phyloP scores from a whole-genome alignment of 306 rosid species.

The Medicago ruthenica region DNA sequence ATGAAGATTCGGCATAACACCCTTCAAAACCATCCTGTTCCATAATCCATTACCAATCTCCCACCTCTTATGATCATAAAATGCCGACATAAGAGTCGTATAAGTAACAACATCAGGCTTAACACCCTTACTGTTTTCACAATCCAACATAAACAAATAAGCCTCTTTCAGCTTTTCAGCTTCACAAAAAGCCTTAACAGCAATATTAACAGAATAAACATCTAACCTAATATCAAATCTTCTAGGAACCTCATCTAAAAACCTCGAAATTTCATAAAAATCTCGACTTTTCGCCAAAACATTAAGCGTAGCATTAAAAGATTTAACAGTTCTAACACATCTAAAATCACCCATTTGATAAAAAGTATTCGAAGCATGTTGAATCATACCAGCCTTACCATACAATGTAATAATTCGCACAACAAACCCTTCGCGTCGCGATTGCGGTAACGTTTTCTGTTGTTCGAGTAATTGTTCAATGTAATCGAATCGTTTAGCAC shows the following conservation, averaged over 20 bases:
- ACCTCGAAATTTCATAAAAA: constrained; percentile 44
- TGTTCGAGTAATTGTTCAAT: constrained; percentile 70
- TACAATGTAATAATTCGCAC: constrained; percentile 70
- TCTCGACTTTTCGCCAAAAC: constrained; percentile 59
- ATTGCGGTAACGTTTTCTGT: constrained; percentile 74
- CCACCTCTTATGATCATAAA: constrained; percentile 54
- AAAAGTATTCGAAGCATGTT: constrained; percentile 68
- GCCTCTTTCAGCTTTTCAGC: constrained; percentile 52
- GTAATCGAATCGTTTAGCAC: constrained; percentile 74
- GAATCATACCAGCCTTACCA: constrained; percentile 75
- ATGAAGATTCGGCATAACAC: constrained; percentile 66
- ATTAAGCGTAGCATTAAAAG: constrained; percentile 70
- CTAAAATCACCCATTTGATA: constrained; percentile 60
- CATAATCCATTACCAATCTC: constrained; percentile 80
- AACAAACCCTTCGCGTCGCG: constrained; percentile 77
- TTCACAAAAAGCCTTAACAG: constrained; percentile 65
- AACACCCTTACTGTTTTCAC: constrained; percentile 57
- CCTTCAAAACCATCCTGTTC: constrained; percentile 76
- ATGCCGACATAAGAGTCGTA: constrained; percentile 71
- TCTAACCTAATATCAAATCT: constrained; percentile 59
- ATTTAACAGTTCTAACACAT: constrained; percentile 69
- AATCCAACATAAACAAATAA: constrained; percentile 59
- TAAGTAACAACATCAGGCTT: constrained; percentile 73
- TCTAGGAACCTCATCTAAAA: constrained; percentile 39
- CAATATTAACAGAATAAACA: constrained; percentile 60